Base-by-base conservation (phyloP, 106 monocot species). In the Dioscorea alata region DNA sequence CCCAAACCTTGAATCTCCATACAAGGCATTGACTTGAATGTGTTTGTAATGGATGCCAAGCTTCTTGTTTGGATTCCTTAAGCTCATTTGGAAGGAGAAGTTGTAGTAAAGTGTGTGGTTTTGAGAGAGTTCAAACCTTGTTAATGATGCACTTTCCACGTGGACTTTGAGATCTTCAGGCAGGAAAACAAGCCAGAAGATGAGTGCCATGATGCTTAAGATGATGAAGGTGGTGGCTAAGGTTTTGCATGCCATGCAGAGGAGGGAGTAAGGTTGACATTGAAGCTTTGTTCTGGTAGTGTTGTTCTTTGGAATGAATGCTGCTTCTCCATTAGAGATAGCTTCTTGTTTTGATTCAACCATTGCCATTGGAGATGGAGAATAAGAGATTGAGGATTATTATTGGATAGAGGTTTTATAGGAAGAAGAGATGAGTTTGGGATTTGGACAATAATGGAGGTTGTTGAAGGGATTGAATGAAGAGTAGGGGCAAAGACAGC, bases 101-200 rank as follows among this genome's bases (percentile, higher is more conserved):
- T 73, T 49, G 67, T 79, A 73, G 24, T 56, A 23, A 48, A 73
- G 67, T 32, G 48, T 72, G 68, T 2, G 33, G 72, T 57, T 69
- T 52, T 13, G 17, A 62, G 67, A 16, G 72, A 81, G 81, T 15
- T 75, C 57, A 76, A 81, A 81, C 15, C 28, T 66, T 28, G 72
- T 20, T 53, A 76, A 64, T 33, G 23, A 12, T 53, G 76, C 81
- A 23, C 33, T 19, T 8, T 66, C 64, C 28, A 80, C 84, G 62
- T 58, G 18, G 73, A 73, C 80, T 16, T 73, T 57, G 60, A 80
- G 50, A 23, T 58, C 24, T 56, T 49, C n/a, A 32, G 76, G 80
- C 6, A 54, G 73, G 76, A 65, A 67, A 69, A 80, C 20, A 69
- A 84, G 67, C 72, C 73, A 69, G 63, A 70, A 19, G 64, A 80